phyloP scores from a whole-genome alignment of 371 early-diverging fungal genomes.

The Mortierella sp. region DNA sequence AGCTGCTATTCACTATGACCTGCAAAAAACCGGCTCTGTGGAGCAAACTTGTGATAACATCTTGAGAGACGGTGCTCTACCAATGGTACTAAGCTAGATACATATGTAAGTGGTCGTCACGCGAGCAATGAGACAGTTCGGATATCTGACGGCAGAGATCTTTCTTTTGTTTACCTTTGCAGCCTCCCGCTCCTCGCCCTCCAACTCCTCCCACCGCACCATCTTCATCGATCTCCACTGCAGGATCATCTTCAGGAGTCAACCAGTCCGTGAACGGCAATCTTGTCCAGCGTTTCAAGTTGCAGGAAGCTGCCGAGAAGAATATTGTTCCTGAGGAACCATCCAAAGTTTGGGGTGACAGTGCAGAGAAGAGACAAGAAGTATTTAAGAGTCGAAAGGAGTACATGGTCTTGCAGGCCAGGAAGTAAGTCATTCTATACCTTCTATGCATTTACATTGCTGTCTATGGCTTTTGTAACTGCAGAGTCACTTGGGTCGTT shows the following conservation, averaged over 20 bases:
- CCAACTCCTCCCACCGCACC: slow-evolving; percentile 34
- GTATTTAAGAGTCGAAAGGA: slow-evolving; percentile 86
- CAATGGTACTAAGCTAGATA: slow-evolving; percentile 63
- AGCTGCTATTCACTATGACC: slow-evolving; percentile 86
- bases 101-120: background rate
- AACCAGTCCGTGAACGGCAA: slow-evolving; percentile 59
- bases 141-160: background rate
- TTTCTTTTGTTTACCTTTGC: background rate
- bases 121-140: background rate
- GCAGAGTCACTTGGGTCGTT: too few relatives aligned
- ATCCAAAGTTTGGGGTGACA: slow-evolving; percentile 83
- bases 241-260: slow-evolving; percentile 54
- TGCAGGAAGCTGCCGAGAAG: slow-evolving; percentile 59
- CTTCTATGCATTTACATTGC: background rate
- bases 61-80: slow-evolving; percentile 80
- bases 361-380: slow-evolving; percentile 80
- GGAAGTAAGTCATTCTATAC: slow-evolving; percentile 62
- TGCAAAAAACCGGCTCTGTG: slow-evolving; percentile 89
- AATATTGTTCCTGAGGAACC: slow-evolving; percentile 67
- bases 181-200: slow-evolving; percentile 53
- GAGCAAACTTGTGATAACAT: slow-evolving; percentile 92
- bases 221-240: slow-evolving; percentile 46
- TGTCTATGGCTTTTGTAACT: too few relatives aligned
- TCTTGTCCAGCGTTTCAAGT: slow-evolving; percentile 65
- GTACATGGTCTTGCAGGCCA: slow-evolving; percentile 89